Conservation (phyloP, 768 basidiomycete genomes). For the Trametes cinnabarina region DNA sequence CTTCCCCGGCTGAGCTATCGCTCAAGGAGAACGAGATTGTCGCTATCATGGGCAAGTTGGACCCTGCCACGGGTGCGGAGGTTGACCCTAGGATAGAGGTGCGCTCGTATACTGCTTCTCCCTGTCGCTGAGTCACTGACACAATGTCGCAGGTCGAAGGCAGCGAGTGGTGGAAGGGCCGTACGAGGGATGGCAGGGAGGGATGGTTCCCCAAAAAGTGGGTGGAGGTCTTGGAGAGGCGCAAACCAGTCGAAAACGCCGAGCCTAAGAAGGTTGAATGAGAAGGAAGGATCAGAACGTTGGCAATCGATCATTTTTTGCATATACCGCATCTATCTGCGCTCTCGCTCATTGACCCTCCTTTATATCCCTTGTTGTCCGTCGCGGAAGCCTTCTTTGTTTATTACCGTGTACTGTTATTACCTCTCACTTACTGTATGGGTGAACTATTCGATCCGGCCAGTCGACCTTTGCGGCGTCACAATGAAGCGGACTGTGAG, state of each 20-base stretch:
- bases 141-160: constrained; percentile 34
- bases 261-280: constrained; percentile 44
- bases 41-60: constrained; percentile 81
- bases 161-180: constrained; percentile 92
- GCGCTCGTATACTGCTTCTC: too few species aligned
- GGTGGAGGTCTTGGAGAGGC: constrained; percentile 68
- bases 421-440: not conserved
- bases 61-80: constrained; percentile 63
- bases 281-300: not conserved
- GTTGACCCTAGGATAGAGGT: constrained; percentile 64
- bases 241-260: constrained; percentile 28
- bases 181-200: constrained; percentile 85
- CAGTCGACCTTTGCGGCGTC: not conserved
- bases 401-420: not conserved
- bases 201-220: constrained; percentile 96
- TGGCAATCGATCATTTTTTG: not conserved
- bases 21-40: constrained; percentile 91
- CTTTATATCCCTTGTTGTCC: not conserved
- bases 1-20: constrained; percentile 72
- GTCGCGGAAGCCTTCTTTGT: not conserved
- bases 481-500: too few species aligned
- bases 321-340: not conserved
- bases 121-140: too few species aligned
- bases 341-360: not conserved
- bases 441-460: not conserved